phyloP scores from a whole-genome alignment of 371 early-diverging fungal genomes.

The Syncephalastrum racemosum region DNA sequence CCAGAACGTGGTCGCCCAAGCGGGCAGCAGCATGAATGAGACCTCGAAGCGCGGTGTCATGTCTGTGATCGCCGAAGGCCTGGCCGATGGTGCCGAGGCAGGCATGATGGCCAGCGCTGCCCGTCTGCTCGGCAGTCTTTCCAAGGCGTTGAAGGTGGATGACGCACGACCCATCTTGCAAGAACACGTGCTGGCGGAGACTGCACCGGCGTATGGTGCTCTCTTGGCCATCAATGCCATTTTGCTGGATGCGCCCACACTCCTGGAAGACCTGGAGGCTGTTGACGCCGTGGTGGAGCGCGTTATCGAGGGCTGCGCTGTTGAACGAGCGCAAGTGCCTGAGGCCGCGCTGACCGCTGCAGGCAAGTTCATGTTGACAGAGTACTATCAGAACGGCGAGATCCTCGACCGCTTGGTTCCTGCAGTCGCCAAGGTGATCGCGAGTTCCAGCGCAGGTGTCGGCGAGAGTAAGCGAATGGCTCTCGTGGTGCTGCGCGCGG shows the following conservation, averaged over 20 bases:
- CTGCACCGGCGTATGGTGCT: slow-evolving; percentile 40
- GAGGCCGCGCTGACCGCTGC: slow-evolving; percentile 57
- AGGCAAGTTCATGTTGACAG: slow-evolving; percentile 47
- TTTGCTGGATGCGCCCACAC: slow-evolving; percentile 44
- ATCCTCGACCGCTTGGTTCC: slow-evolving; percentile 27
- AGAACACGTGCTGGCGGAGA: slow-evolving; percentile 40
- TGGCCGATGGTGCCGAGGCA: slow-evolving; percentile 31
- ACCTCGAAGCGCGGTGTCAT: slow-evolving; percentile 58
- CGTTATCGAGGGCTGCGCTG: slow-evolving; percentile 5
- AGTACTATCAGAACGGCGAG: slow-evolving; percentile 41
- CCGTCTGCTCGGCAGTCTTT: slow-evolving; percentile 36
- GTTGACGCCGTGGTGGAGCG: slow-evolving; percentile 23
- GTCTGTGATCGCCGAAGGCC: slow-evolving; percentile 46
- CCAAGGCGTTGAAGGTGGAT: slow-evolving; percentile 11
- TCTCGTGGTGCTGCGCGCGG: slow-evolving; percentile 36
- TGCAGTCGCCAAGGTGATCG: slow-evolving; percentile 31
- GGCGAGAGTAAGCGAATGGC: slow-evolving; percentile 48
- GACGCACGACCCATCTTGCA: slow-evolving; percentile 14
- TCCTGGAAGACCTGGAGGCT: slow-evolving; percentile 38
- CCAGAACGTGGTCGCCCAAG: slow-evolving; percentile 54
- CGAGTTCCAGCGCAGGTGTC: slow-evolving; percentile 27
- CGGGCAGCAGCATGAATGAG: slow-evolving; percentile 58
- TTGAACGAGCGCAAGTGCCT: slow-evolving; percentile 25
- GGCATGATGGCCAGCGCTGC: slow-evolving; percentile 30
- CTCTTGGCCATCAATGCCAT: slow-evolving; percentile 50